Percentiles rank a stretch among this genome's conserved stretches.
These are phyloP conservation scores for Solanum peruvianum DNA, from an alignment of 257 asterid species.

Conservation along the genomic window DNA sequence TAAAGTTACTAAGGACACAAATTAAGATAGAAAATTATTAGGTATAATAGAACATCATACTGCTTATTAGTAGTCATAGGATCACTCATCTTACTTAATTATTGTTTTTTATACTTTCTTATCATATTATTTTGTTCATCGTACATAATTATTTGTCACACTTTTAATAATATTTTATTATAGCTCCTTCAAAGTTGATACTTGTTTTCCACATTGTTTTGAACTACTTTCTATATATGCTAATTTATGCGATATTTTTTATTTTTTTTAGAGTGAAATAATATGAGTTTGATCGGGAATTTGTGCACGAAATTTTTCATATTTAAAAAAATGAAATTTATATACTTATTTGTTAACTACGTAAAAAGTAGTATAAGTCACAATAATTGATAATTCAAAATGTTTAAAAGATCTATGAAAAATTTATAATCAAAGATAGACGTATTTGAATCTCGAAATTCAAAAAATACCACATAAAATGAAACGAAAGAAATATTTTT, in stretches of 20 bases:
- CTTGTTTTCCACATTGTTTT: not conserved
- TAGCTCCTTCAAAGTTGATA: not conserved
- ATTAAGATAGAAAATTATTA: not conserved
- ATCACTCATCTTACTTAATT: not conserved
- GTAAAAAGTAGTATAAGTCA: no score
- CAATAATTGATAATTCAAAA: not conserved
- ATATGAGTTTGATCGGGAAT: no score
- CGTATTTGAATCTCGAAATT: not conserved
- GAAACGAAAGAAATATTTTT: accelerated
- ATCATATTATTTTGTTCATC: not conserved
- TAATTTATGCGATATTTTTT: accelerated
- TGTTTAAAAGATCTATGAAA: no score
- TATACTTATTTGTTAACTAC: no score
- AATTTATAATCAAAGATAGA: no score
- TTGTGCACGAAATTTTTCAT: no score
- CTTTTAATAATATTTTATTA: not conserved
- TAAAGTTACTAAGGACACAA: not conserved
- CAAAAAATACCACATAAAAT: not conserved
- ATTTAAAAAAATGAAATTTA: no score
- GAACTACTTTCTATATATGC: not conserved
- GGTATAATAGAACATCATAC: not conserved
- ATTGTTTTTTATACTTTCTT: not conserved
- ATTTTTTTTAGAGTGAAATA: accelerated
- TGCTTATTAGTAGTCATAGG: not conserved
- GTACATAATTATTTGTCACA: not conserved